A percentile compares a stretch with the other conserved stretches of the same genome.
phyloP scores from a whole-genome alignment of 805 yeast genomes.

The Tetrapisispora phaffii region DNA sequence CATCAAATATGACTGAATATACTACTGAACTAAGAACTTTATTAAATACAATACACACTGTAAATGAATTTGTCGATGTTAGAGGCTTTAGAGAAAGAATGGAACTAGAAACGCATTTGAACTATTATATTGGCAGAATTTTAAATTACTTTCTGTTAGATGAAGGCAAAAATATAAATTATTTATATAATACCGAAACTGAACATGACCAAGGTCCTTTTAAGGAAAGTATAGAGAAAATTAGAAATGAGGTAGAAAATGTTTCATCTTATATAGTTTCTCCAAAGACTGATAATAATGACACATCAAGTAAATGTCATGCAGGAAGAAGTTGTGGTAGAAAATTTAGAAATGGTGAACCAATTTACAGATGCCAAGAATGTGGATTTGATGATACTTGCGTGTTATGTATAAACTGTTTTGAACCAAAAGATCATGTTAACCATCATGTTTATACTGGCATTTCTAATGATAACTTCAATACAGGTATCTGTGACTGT shows the following conservation, averaged over 20 bases:
- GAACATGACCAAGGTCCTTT: conserved; percentile 3
- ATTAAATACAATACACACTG: conserved; percentile 1
- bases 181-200: conserved; percentile 23
- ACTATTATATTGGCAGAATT: conserved; percentile 13
- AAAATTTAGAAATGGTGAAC: conserved; percentile 49
- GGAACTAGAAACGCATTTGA: neutral
- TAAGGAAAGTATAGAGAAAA: neutral
- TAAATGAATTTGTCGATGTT: conserved; percentile 1
- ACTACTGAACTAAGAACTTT: conserved; percentile 1
- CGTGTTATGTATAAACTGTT: conserved; percentile 65
- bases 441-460: conserved; percentile 54
- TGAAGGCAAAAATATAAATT: conserved; percentile 31
- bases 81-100: conserved; percentile 4
- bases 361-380: conserved; percentile 62
- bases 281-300: neutral
- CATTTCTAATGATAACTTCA: conserved; percentile 39
- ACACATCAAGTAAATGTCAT: conserved; percentile 31
- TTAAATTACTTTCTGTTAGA: conserved; percentile 30
- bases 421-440: conserved; percentile 56
- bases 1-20: neutral
- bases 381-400: conserved; percentile 75
- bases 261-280: neutral
- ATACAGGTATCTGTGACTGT: conserved; percentile 62
- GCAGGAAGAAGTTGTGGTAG: conserved; percentile 61
- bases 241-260: neutral